Evolutionary conservation across 306 rosid species (phyloP), one percentile per base, ranked within the genome.

Genomic region (Vigna angularis): DNA sequence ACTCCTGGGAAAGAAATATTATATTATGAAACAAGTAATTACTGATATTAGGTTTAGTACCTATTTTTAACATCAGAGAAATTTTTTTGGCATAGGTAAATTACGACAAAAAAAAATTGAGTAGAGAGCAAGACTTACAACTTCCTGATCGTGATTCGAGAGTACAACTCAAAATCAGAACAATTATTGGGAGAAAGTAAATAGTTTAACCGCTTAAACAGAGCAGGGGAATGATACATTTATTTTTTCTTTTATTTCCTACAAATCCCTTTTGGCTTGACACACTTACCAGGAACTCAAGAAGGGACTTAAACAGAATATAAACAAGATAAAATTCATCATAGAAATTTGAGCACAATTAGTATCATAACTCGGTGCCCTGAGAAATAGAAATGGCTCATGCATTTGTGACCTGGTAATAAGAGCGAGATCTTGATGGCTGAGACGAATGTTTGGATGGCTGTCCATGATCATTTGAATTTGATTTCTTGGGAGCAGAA

Each of bases 391-490:
- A 6, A 7, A 34, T 12, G 8, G 47, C 12, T 62, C 22, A 78
- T 48, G 17, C 73, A 78, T 62, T 66, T 34, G 57, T 58, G 28
- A 95, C 98, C 99, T 95, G 90, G 71, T 78, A 73, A 80, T 57
- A 64, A 78, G 93, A 83, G 71, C 89, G 91, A 47, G 98, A 61
- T 78, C 89, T 86, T 9, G 93, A 78, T 5, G 81, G 83, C 51
- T 85, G 81, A 53, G 91, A 74, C 2, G 88, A 83, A 76, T 70
- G 83, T 56, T 87, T 92, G 53, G 84, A 50, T 18, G 81, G 83
- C 51, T 85, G 81, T 5, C 38, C 38, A 38, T 59, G 85, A 53
- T 70, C 88, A 34, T 63, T 77, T 53, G 56, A 70, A 62, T 73
- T 76, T 63, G 72, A 71, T 61, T 87, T 87, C 83, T 59, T 83